These are phyloP conservation scores for Neopestalotiopsis sp. DNA, from an alignment of 2,329 filamentous ascomycete species.

Conservation along the genomic window DNA sequence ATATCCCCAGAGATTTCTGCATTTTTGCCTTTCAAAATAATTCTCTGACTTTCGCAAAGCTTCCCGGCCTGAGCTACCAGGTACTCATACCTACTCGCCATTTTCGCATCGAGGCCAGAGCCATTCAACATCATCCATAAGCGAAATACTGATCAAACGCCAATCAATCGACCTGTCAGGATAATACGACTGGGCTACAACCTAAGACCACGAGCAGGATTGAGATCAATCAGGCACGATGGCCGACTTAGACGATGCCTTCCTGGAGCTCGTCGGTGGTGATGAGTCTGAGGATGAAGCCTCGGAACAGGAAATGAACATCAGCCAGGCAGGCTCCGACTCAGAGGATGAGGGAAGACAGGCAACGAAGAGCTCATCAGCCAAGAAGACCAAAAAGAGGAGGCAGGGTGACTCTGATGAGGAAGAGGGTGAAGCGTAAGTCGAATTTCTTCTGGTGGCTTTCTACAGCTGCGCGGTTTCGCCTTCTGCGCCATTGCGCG, in stretches of 20 bases:
- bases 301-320: conserved; percentile 53
- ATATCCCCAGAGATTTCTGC: not conserved
- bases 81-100: too few species aligned
- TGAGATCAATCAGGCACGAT: conserved; percentile 50
- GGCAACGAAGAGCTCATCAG: conserved; percentile 39
- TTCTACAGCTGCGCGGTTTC: conserved; percentile 12
- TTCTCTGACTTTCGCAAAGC: too few species aligned
- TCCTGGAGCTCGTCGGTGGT: conserved; percentile 89
- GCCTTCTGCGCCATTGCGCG: not conserved
- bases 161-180: not conserved
- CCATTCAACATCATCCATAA: not conserved
- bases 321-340: conserved; percentile 59
- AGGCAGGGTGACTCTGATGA: conserved; percentile 63
- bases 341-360: conserved; percentile 49
- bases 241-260: conserved; percentile 91
- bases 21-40: too few species aligned
- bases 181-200: too few species aligned
- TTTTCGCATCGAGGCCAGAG: too few species aligned
- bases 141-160: not conserved
- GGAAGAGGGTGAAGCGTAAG: conserved; percentile 85
- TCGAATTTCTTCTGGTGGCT: conserved; percentile 29
- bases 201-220: not conserved
- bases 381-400: conserved; percentile 56
- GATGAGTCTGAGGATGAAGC: conserved; percentile 67
- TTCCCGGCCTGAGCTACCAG: too few species aligned